A percentile compares a stretch with the other conserved stretches of the same genome.
These are phyloP conservation scores for Colletotrichum aenigma DNA, from an alignment of 2,329 filamentous ascomycete genomes.

Conservation along the genomic window DNA sequence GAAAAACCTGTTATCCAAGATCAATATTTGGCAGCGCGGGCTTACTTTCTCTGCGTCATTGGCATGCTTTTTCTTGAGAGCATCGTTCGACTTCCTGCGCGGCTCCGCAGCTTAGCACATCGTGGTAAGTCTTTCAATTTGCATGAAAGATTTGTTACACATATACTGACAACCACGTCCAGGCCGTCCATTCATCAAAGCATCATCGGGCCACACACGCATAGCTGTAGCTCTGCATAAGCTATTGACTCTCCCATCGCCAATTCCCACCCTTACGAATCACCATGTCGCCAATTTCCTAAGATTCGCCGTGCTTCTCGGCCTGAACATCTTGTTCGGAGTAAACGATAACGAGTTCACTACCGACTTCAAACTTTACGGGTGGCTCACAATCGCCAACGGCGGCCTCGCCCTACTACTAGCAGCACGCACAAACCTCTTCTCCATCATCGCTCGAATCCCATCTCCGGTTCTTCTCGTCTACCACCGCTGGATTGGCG, in stretches of 20 bases:
- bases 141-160: not conserved
- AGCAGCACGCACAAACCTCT: not conserved
- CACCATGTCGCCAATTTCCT: not conserved
- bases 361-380: not conserved
- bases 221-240: not conserved
- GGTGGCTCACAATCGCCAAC: not conserved
- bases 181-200: not conserved
- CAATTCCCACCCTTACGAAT: not conserved
- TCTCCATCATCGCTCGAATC: not conserved
- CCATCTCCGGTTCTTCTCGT: not conserved
- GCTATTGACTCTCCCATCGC: not conserved
- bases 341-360: not conserved
- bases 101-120: rapidly evolving
- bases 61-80: not conserved
- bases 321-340: not conserved
- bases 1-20: not conserved
- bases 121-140: not conserved
- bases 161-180: not conserved
- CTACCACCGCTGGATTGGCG: not conserved
- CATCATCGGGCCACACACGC: not conserved
- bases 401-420: not conserved
- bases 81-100: not conserved
- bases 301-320: not conserved
- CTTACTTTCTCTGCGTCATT: not conserved
- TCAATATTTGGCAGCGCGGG: not conserved